Conservation (phyloP, 176 grass and related monocot genomes). For the Thinopyrum elongatum region DNA sequence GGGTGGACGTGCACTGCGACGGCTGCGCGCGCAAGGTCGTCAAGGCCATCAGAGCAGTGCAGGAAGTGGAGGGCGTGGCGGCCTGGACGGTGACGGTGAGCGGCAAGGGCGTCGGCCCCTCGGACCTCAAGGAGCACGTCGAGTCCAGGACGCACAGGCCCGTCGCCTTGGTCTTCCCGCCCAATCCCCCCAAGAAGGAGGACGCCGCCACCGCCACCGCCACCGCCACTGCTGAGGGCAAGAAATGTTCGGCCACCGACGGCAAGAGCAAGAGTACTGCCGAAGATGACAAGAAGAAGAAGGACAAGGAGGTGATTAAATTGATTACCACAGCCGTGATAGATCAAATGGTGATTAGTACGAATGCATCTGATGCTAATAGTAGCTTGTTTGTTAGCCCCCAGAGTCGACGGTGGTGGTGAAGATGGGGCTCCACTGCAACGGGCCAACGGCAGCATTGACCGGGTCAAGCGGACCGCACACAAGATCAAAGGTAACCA, state of each 20-base stretch:
- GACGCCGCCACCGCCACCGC: not conserved
- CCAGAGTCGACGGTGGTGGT: slow-evolving; percentile 47
- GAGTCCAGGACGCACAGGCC: slow-evolving; percentile 45
- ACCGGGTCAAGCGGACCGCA: slow-evolving; percentile 39
- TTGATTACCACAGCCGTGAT: not conserved
- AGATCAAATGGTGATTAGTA: not conserved
- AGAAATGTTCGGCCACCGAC: not conserved
- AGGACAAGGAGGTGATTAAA: slow-evolving; percentile 31
- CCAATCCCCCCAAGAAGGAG: slow-evolving; percentile 53
- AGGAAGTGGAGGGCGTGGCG: slow-evolving; percentile 38
- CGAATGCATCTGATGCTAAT: not conserved
- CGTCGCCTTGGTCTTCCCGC: slow-evolving; percentile 56
- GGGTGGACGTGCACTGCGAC: slow-evolving; percentile 63
- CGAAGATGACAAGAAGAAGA: slow-evolving; percentile 1
- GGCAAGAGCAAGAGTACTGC: too few species aligned
- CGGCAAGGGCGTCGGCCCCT: slow-evolving; percentile 50
- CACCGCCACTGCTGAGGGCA: not conserved
- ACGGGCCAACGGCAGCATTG: slow-evolving; percentile 46
- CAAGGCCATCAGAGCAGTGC: slow-evolving; percentile 30
- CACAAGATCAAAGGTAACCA: slow-evolving; percentile 53
- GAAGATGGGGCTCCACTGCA: too few species aligned
- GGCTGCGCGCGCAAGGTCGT: slow-evolving; percentile 60
- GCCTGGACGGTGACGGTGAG: slow-evolving; percentile 46
- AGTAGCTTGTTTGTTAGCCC: not conserved
- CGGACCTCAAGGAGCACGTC: slow-evolving; percentile 45